Percentiles rank a stretch among this genome's conserved stretches.
These are phyloP conservation scores for Solanum megistacrolobum DNA, from an alignment of 257 asterid genomes.

Conservation along the genomic window DNA sequence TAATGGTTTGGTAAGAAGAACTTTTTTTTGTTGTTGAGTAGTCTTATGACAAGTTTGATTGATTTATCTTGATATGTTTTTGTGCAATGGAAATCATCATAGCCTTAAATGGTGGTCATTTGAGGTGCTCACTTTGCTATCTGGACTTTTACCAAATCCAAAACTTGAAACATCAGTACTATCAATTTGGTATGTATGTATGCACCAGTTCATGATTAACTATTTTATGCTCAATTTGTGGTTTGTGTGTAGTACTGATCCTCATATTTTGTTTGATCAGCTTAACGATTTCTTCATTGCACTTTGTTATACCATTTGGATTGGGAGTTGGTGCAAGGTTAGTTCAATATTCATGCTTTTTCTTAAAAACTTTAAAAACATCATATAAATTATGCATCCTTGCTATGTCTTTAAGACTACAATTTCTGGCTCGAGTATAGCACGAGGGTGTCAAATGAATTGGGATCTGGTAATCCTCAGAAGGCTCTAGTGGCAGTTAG, in stretches of 20 bases:
- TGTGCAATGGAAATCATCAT: not conserved
- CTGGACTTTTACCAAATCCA: slow-evolving; percentile 61
- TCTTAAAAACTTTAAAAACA: not conserved
- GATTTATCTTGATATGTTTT: not conserved
- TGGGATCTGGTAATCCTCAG: slow-evolving; percentile 52
- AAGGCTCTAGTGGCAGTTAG: slow-evolving; percentile 30
- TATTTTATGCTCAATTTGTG: not conserved
- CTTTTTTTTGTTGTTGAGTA: not conserved
- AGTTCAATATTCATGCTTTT: not conserved
- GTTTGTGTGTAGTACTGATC: not conserved
- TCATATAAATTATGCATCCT: not conserved
- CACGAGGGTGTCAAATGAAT: slow-evolving; percentile 52
- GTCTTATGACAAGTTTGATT: not conserved
- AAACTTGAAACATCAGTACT: slow-evolving; percentile 58
- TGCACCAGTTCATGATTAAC: not conserved
- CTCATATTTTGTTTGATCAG: slow-evolving; percentile 15
- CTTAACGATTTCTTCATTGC: slow-evolving; percentile 38
- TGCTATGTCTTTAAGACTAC: not conserved
- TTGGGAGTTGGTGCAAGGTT: slow-evolving; percentile 55
- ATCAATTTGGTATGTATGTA: slow-evolving; percentile 37
- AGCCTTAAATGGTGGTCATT: slow-evolving; percentile 71
- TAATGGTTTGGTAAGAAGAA: slow-evolving; percentile 52
- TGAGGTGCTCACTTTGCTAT: slow-evolving; percentile 39
- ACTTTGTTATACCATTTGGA: slow-evolving; percentile 40
- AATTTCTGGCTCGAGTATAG: slow-evolving; percentile 5